Evolutionary conservation across 257 asterid genomes (phyloP).

Genomic region (Penstemon davidsonii): DNA sequence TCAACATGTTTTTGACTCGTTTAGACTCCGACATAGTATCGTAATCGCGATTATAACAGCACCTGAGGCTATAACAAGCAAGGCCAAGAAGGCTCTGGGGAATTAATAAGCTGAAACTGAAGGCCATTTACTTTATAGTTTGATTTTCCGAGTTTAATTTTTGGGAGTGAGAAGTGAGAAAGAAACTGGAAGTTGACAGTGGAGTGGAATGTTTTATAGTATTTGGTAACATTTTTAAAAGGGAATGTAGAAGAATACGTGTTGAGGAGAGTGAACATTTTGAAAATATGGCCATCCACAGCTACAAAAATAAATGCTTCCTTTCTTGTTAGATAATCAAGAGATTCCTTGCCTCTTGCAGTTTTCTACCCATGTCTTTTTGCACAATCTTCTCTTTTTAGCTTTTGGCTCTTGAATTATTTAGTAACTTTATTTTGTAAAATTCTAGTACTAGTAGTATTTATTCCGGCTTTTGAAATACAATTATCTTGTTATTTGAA

Average conservation of each 20-base stretch:
- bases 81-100: slow-evolving; percentile 25
- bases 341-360: slow-evolving; percentile 53
- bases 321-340: slow-evolving; percentile 54
- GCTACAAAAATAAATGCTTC: slow-evolving; percentile 37
- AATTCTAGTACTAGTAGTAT: too few relatives aligned
- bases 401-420: slow-evolving; percentile 2
- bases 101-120: slow-evolving; percentile 4
- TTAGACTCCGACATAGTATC: not conserved
- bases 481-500: too few relatives aligned
- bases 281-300: slow-evolving; percentile 26
- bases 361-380: slow-evolving; percentile 24
- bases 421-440: not conserved
- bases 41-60: not conserved
- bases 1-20: not conserved
- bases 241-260: slow-evolving; percentile 48
- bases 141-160: too few relatives aligned
- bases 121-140: slow-evolving; percentile 34
- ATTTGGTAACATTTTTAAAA: not conserved
- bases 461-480: too few relatives aligned
- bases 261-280: slow-evolving; percentile 32
- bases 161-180: too few relatives aligned
- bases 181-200: not conserved
- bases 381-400: slow-evolving; percentile 20
- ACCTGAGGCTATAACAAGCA: slow-evolving; percentile 48
- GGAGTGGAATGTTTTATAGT: not conserved